A percentile compares a stretch with the other conserved stretches of the same genome.
Conservation (phyloP, 2,329 filamentous ascomycete species). For the Verticillium alfalfae region DNA sequence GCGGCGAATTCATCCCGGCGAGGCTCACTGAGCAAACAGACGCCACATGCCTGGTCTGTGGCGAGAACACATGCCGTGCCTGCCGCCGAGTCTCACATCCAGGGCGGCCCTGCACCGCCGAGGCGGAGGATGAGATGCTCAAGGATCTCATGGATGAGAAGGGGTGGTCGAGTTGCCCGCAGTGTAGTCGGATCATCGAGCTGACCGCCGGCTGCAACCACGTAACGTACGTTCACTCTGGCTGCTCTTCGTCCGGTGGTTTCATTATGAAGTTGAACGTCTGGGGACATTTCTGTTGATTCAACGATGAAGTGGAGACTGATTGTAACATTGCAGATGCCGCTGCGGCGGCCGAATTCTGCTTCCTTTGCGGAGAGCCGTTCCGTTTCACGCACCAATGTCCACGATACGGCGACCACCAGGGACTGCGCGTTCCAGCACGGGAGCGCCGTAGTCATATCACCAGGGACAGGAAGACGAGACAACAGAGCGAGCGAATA, state of each 20-base stretch:
- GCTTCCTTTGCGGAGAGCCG: too few species aligned
- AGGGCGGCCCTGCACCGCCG: slow-evolving; percentile 7
- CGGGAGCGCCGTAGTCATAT: too few species aligned
- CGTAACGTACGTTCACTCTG: slow-evolving; percentile 44
- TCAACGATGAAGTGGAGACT: too few species aligned
- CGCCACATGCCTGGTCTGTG: slow-evolving; percentile 6
- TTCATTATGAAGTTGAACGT: not conserved
- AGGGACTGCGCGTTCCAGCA: too few species aligned
- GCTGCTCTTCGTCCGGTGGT: not conserved
- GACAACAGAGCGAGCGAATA: too few species aligned
- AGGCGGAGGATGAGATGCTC: slow-evolving; percentile 10
- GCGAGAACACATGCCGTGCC: slow-evolving; percentile 5
- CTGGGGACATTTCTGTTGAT: too few species aligned
- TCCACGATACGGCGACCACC: too few species aligned
- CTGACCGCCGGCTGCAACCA: slow-evolving; percentile 60
- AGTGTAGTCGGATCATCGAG: slow-evolving; percentile 52
- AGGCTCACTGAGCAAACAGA: not conserved
- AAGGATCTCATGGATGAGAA: slow-evolving; percentile 43
- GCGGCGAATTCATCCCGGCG: slow-evolving; percentile 10
- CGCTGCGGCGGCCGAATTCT: too few species aligned
- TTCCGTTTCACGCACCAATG: too few species aligned
- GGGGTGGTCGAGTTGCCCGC: slow-evolving; percentile 51
- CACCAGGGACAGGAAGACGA: too few species aligned
- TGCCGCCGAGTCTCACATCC: slow-evolving; percentile 7
- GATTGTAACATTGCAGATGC: too few species aligned